Evolutionary conservation across 1,284 basidiomycete genomes (phyloP), one percentile per base, ranked within the genome.

Genomic region (Earliella scabrosa): DNA sequence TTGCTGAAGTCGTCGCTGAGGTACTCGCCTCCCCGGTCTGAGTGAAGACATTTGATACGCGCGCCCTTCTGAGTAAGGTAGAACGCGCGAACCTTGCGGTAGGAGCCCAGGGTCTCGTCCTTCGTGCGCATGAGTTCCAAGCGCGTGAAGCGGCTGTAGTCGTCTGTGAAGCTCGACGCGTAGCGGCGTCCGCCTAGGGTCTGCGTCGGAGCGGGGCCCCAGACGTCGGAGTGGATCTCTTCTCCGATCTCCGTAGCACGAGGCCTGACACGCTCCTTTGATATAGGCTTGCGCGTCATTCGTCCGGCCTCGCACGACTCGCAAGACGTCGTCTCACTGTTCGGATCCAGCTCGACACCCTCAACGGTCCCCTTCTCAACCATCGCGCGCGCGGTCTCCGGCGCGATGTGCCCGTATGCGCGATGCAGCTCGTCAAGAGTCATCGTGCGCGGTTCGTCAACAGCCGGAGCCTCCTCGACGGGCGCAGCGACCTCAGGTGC

Each of bases 41-140:
- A 69, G 32, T 72, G 70, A 0, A 79, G 56, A 29, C 40, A 34
- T 54, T 73, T 72, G 50, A 80, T 67, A 14, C 43, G 50, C 3
- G 29, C 10, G 16, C 63, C 63, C 8, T 59, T 53, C 27, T 69
- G 62, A 2, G 47, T 65, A 8, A 58, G 24, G 3, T 61, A 50
- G 24, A 46, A 57, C 0, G 66, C 65, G 10, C 65, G 49, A 20
- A 56, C 52, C 11, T 45, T 44, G 40, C 61, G 60, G 45, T 61
- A 67, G 0, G 57, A 52, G 2, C 38, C 47, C 11, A 67, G 48
- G 8, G 68, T 62, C 40, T 66, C 61, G 32, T 55, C 53, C 54
- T 72, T 71, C 1, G 54, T 46, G 1, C 52, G 50, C 23, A 63
- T 26, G 21, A 64, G 51, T 26, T 59, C 40, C 2, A 61, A 9